Evolutionary conservation across 2,329 filamentous ascomycete genomes (phyloP).

Genomic region (Fusarium sp.): DNA sequence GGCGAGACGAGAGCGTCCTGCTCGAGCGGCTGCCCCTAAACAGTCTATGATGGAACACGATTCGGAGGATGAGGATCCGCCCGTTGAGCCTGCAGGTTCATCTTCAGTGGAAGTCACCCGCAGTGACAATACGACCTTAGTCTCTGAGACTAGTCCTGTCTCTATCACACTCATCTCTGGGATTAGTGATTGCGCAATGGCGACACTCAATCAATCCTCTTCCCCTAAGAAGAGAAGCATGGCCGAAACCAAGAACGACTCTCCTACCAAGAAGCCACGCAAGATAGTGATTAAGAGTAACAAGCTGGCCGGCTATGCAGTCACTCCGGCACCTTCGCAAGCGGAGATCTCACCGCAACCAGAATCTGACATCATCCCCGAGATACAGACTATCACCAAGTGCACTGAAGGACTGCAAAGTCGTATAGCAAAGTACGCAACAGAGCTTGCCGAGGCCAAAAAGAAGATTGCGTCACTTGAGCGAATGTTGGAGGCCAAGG

Average conservation of each 20-base stretch:
- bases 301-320: not conserved
- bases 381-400: not conserved
- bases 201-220: not conserved
- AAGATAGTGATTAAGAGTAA: slow-evolving; percentile 11
- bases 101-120: not conserved
- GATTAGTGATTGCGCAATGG: not conserved
- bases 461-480: slow-evolving; percentile 1
- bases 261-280: slow-evolving; percentile 15
- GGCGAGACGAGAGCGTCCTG: slow-evolving; percentile 13
- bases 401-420: not conserved
- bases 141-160: not conserved
- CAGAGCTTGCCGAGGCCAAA: not conserved
- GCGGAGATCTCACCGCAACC: not conserved
- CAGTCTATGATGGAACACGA: slow-evolving; percentile 8
- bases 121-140: not conserved
- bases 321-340: not conserved
- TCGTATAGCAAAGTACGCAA: not conserved
- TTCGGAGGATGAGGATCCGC: not conserved
- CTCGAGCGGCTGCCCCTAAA: slow-evolving; percentile 15
- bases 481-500: not conserved
- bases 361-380: not conserved
- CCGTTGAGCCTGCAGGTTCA: not conserved
- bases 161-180: not conserved
- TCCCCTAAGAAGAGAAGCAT: slow-evolving; percentile 5
- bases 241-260: not conserved